These are phyloP conservation scores for Xerophyta viscosa DNA, from an alignment of 106 monocot genomes.

Conservation along the genomic window DNA sequence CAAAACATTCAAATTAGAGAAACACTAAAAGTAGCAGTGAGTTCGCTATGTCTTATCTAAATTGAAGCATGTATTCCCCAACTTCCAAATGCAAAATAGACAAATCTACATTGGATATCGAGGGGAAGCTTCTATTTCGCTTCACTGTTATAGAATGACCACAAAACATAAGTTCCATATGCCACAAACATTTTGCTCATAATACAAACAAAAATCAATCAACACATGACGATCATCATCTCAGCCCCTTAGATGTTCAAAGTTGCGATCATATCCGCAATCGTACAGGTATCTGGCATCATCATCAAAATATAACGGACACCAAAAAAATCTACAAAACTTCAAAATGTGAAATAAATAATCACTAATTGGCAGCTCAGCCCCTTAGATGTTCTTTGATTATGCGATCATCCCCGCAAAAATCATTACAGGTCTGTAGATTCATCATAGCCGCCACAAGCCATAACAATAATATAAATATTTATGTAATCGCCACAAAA, in stretches of 20 bases:
- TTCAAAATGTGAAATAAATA: neutral
- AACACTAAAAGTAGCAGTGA: no score
- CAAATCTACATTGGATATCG: slow-evolving; percentile 40
- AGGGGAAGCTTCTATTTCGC: slow-evolving; percentile 30
- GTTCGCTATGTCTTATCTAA: no score
- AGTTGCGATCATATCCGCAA: slow-evolving; percentile 6
- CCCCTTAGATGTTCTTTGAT: slow-evolving; percentile 74
- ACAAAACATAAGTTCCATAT: neutral
- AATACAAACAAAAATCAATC: neutral
- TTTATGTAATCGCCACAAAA: no score
- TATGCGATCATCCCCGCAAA: slow-evolving; percentile 66
- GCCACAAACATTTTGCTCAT: neutral
- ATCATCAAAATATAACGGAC: slow-evolving; percentile 1
- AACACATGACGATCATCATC: neutral
- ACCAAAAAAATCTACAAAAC: slow-evolving; percentile 1
- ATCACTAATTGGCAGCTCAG: slow-evolving; percentile 29
- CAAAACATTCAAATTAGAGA: no score
- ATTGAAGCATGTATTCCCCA: no score
- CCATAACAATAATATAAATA: no score
- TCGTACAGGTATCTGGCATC: slow-evolving; percentile 13
- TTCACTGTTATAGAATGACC: slow-evolving; percentile 12
- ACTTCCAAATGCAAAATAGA: slow-evolving; percentile 34
- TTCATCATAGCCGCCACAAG: slow-evolving; percentile 16
- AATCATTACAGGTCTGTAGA: slow-evolving; percentile 76
- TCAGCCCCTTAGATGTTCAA: slow-evolving; percentile 9